Percentiles rank a stretch among this genome's conserved stretches.
Conservation (phyloP, 495 filamentous ascomycete genomes). For the Penicillium herquei region DNA sequence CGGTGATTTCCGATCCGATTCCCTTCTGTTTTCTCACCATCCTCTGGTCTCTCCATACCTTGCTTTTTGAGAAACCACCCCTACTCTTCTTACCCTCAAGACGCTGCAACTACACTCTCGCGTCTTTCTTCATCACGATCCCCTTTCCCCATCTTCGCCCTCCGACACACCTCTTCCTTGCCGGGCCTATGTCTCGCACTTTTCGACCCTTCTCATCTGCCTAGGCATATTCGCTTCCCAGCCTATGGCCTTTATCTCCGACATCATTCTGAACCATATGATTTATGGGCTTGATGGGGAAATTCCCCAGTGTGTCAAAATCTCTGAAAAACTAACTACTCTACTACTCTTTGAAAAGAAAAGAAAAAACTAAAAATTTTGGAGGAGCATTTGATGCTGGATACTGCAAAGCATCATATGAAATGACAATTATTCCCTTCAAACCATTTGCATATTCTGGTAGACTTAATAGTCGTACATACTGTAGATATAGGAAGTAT, state of each 20-base stretch:
- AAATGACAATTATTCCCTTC: slow-evolving; percentile 34
- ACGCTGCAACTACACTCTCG: neutral
- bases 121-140: neutral
- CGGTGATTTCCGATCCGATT: neutral
- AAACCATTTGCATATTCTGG: slow-evolving; percentile 2
- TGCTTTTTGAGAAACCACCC: neutral
- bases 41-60: neutral
- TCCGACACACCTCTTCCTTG: neutral
- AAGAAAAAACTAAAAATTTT: slow-evolving; percentile 20
- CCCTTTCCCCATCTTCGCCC: neutral
- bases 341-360: slow-evolving; percentile 3
- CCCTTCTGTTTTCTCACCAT: neutral
- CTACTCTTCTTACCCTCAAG: neutral
- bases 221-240: neutral
- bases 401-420: slow-evolving; percentile 24
- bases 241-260: neutral
- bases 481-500: too few species aligned
- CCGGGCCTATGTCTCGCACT: neutral
- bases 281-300: neutral
- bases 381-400: slow-evolving; percentile 34
- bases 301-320: neutral
- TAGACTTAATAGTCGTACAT: too few species aligned
- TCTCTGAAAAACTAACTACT: slow-evolving; percentile 10
- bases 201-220: neutral
- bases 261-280: slow-evolving; percentile 1